Evolutionary conservation across 2,329 filamentous ascomycete genomes (phyloP).

Genomic region (Chaetomiaceae sp.): DNA sequence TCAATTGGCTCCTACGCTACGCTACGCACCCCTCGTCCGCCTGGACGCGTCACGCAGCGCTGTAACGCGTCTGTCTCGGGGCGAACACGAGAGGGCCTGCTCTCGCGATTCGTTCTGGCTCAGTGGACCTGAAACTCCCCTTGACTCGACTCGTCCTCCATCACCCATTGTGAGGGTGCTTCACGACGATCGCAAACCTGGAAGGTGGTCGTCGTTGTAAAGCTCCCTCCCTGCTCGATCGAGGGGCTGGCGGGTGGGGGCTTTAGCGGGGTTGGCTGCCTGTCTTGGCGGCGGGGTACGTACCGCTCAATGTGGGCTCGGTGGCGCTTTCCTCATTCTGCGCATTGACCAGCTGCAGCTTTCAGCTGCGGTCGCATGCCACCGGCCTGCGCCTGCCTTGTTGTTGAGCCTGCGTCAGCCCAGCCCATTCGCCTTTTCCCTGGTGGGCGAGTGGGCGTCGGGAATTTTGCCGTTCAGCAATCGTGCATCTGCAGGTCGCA

Average conservation of each 20-base stretch:
- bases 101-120: constrained; percentile 1
- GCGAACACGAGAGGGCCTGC: constrained; percentile 8
- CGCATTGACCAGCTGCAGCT: constrained; percentile 26
- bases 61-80: background rate
- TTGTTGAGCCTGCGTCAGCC: constrained; percentile 7
- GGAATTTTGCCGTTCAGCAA: constrained; percentile 29
- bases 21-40: constrained; percentile 4
- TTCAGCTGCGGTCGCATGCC: constrained; percentile 31
- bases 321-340: constrained; percentile 25
- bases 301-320: constrained; percentile 5
- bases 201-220: no score
- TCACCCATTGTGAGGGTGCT: background rate
- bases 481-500: constrained; percentile 30
- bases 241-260: constrained; percentile 9
- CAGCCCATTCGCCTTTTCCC: constrained; percentile 29
- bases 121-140: background rate
- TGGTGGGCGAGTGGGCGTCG: constrained; percentile 21
- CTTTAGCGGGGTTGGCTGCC: constrained; percentile 13
- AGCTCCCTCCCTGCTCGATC: no score
- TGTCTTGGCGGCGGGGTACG: constrained; percentile 16
- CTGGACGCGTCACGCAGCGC: constrained; percentile 14
- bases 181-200: background rate
- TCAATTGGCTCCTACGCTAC: background rate
- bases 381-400: no score
- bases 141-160: background rate